Evolutionary conservation across 1,284 basidiomycete species (phyloP).

Genomic region (Blastosporella zonata): DNA sequence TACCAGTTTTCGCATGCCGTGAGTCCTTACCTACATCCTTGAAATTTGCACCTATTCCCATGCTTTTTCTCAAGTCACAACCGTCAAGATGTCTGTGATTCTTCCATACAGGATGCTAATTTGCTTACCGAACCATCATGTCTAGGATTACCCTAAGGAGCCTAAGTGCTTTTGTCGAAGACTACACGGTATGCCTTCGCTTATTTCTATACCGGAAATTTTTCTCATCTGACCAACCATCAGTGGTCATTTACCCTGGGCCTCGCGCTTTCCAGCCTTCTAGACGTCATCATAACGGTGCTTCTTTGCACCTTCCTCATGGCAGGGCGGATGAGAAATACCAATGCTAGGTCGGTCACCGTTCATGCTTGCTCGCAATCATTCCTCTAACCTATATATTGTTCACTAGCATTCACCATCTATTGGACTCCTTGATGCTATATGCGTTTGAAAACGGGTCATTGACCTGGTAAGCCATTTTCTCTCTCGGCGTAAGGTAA

Average conservation of each 20-base stretch:
- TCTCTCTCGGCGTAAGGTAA: neutral
- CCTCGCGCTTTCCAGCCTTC: slow-evolving; percentile 21
- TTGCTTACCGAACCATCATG: neutral
- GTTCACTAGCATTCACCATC: slow-evolving; percentile 15
- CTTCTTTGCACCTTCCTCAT: slow-evolving; percentile 20
- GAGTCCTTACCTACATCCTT: neutral
- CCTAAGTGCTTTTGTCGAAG: slow-evolving; percentile 24
- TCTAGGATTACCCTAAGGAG: slow-evolving; percentile 32
- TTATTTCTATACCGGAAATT: neutral
- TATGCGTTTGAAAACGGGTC: slow-evolving; percentile 25
- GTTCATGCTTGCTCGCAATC: neutral
- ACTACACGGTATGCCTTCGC: slow-evolving; percentile 28
- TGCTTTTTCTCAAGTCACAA: slow-evolving; percentile 25
- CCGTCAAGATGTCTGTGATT: slow-evolving; percentile 25
- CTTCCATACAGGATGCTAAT: neutral
- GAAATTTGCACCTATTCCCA: neutral
- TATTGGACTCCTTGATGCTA: slow-evolving; percentile 22
- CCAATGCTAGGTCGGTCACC: slow-evolving; percentile 7
- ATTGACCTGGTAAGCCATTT: slow-evolving; percentile 16
- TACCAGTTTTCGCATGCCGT: neutral
- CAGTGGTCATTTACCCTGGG: slow-evolving; percentile 46
- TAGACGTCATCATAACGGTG: slow-evolving; percentile 23
- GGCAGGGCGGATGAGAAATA: slow-evolving; percentile 19
- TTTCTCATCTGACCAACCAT: slow-evolving; percentile 12
- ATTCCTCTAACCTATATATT: neutral